Conservation (phyloP, 805 yeast species). For the Candida alai region DNA sequence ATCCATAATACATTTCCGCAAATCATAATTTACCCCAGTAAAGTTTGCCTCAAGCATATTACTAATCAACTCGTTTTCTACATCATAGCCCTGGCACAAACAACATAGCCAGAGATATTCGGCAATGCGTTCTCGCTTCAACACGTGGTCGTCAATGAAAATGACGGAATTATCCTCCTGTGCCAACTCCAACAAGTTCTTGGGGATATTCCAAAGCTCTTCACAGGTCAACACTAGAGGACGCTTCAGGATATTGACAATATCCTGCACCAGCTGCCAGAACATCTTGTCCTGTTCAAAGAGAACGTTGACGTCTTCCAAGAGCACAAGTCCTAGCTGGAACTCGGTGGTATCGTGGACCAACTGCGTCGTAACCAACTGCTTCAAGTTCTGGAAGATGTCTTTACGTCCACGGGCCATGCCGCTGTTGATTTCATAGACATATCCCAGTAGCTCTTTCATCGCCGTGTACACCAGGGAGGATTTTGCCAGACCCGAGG, state of each 20-base stretch:
- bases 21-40: slow-evolving; percentile 30
- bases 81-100: slow-evolving; percentile 28
- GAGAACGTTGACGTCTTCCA: slow-evolving; percentile 83
- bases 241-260: slow-evolving; percentile 57
- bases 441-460: slow-evolving; percentile 59
- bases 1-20: slow-evolving; percentile 44
- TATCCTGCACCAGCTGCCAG: slow-evolving; percentile 68
- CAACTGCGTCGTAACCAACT: slow-evolving; percentile 78
- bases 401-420: slow-evolving; percentile 71
- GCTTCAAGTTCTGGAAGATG: slow-evolving; percentile 59
- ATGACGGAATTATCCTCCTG: slow-evolving; percentile 37
- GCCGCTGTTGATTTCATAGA: slow-evolving; percentile 79
- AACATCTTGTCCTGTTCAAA: slow-evolving; percentile 76
- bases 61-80: slow-evolving; percentile 26
- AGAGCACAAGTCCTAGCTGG: slow-evolving; percentile 64
- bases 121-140: slow-evolving; percentile 14
- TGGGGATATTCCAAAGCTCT: slow-evolving; percentile 46
- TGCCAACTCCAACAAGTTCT: slow-evolving; percentile 43
- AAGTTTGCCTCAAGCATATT: slow-evolving; percentile 19
- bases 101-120: slow-evolving; percentile 43
- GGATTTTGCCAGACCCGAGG: slow-evolving; percentile 75
- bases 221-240: slow-evolving; percentile 70
- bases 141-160: slow-evolving; percentile 22
- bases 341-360: slow-evolving; percentile 47
- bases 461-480: slow-evolving; percentile 67